Evolutionary conservation across 768 basidiomycete species (phyloP).

Genomic region (Mrakia frigida): DNA sequence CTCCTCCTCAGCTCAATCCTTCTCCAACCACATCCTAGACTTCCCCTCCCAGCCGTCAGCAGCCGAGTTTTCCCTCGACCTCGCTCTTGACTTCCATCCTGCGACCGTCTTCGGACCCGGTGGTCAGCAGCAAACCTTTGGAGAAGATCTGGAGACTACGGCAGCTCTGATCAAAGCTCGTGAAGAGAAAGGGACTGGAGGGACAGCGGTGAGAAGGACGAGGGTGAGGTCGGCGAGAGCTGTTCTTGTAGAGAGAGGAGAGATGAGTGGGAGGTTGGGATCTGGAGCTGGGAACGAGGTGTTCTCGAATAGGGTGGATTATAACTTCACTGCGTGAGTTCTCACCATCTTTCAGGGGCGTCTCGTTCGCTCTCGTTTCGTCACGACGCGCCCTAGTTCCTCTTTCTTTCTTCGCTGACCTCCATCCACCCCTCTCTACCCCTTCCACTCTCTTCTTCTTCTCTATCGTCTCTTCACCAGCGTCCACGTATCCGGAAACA

Average conservation of each 20-base stretch:
- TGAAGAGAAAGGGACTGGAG: not conserved
- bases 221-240: not conserved
- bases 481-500: conserved; percentile 6
- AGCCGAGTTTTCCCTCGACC: conserved; percentile 22
- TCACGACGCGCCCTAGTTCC: not conserved
- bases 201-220: not conserved
- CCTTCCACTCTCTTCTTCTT: not conserved
- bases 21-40: conserved; percentile 18
- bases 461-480: not conserved
- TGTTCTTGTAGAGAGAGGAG: conserved; percentile 3
- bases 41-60: conserved; percentile 16
- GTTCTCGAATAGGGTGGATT: conserved; percentile 11
- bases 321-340: conserved; percentile 21
- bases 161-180: not conserved
- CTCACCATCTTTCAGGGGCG: not conserved
- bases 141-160: not conserved
- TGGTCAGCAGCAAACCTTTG: not conserved
- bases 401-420: not conserved
- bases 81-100: conserved; percentile 13
- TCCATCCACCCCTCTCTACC: not conserved
- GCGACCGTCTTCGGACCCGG: not conserved
- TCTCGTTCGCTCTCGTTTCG: not conserved
- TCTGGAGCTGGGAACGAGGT: not conserved
- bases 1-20: not conserved
- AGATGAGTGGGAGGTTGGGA: not conserved